phyloP scores from a whole-genome alignment of 257 asterid genomes.

The Lycium barbarum region DNA sequence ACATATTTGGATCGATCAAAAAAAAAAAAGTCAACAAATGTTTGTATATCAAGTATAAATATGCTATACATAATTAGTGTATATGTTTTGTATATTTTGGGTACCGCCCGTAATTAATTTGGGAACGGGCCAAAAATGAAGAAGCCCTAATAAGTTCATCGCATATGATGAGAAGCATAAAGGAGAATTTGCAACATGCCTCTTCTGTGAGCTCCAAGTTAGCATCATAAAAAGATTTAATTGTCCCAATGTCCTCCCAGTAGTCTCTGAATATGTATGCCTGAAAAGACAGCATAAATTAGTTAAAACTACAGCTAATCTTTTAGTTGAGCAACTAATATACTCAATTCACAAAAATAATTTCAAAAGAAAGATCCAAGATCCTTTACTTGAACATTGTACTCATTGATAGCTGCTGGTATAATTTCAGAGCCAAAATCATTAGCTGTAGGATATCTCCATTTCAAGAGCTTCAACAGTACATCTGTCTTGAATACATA shows the following conservation, averaged over 20 bases:
- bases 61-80: too few relatives aligned
- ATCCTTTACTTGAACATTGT: constrained; percentile 67
- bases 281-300: constrained; percentile 44
- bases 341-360: background rate
- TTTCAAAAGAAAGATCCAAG: background rate
- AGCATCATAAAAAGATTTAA: constrained; percentile 88
- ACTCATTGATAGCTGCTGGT: constrained; percentile 80
- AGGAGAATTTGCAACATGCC: constrained; percentile 45
- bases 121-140: background rate
- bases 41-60: too few relatives aligned
- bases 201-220: constrained; percentile 84
- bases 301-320: background rate
- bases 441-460: constrained; percentile 78
- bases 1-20: too few relatives aligned
- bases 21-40: too few relatives aligned
- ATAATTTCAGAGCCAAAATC: constrained; percentile 97
- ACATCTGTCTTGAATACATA: constrained; percentile 83
- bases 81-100: too few relatives aligned
- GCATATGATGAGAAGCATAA: constrained; percentile 11
- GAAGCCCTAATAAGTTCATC: background rate
- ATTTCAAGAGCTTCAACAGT: constrained; percentile 68
- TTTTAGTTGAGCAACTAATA: background rate
- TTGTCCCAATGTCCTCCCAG: constrained; percentile 97
- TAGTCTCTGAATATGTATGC: constrained; percentile 90
- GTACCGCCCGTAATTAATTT: too few relatives aligned